Evolutionary conservation across 768 basidiomycete genomes (phyloP).

Genomic region (Tulasnella sp.): DNA sequence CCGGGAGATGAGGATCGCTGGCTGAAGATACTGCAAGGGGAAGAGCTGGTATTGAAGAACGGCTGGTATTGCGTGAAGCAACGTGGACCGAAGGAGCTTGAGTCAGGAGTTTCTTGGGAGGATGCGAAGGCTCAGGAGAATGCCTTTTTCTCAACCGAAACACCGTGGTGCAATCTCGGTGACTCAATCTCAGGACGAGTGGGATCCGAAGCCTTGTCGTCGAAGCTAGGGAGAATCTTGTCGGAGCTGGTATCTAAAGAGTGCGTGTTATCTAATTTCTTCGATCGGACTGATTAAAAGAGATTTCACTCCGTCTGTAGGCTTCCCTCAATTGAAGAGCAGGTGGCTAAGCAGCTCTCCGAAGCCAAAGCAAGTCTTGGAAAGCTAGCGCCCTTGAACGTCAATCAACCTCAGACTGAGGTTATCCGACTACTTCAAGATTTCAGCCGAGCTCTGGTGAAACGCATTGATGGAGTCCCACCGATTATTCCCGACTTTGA

Average conservation of each 20-base stretch:
- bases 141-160: slow-evolving; percentile 35
- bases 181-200: background rate
- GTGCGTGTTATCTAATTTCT: slow-evolving; percentile 28
- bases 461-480: slow-evolving; percentile 42
- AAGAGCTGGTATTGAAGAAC: slow-evolving; percentile 34
- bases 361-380: slow-evolving; percentile 27
- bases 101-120: slow-evolving; percentile 42
- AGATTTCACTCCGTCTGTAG: slow-evolving; percentile 34
- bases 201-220: background rate
- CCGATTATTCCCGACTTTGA: background rate
- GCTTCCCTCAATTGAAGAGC: slow-evolving; percentile 49
- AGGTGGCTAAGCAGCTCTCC: slow-evolving; percentile 38
- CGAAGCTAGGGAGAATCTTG: slow-evolving; percentile 43
- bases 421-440: slow-evolving; percentile 36
- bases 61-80: slow-evolving; percentile 53
- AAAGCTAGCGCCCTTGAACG: slow-evolving; percentile 41
- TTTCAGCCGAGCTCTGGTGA: slow-evolving; percentile 37
- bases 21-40: slow-evolving; percentile 26
- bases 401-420: slow-evolving; percentile 44
- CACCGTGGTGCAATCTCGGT: background rate
- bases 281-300: background rate
- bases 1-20: slow-evolving; percentile 43
- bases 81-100: slow-evolving; percentile 40
- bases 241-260: slow-evolving; percentile 52
- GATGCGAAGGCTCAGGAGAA: slow-evolving; percentile 48